Evolutionary conservation across 1,284 basidiomycete species (phyloP).

Genomic region (Leccinum insolens): DNA sequence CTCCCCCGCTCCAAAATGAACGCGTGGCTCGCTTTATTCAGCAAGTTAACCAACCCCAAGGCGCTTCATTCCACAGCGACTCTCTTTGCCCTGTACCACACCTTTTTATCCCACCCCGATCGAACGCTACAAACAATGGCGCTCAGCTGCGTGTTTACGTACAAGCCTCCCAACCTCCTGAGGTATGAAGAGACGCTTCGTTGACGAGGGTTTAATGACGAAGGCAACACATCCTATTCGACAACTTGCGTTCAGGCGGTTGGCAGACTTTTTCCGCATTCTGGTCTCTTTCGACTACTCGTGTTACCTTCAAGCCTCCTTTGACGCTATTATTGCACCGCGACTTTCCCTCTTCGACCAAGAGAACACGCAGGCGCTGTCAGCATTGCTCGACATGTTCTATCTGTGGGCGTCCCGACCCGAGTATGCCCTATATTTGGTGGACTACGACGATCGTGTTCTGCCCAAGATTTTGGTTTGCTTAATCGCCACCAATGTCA

Average conservation of each 20-base stretch:
- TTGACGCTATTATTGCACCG: constrained; percentile 79
- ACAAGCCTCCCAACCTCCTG: constrained; percentile 73
- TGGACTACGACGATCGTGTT: constrained; percentile 69
- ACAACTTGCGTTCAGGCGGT: constrained; percentile 83
- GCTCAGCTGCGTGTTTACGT: constrained; percentile 82
- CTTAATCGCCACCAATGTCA: constrained; percentile 83
- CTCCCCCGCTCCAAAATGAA: constrained; percentile 61
- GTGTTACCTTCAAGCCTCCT: constrained; percentile 71
- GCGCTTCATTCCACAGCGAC: constrained; percentile 74
- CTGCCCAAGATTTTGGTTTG: constrained; percentile 84
- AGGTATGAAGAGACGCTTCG: constrained; percentile 72
- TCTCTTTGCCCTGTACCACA: constrained; percentile 70
- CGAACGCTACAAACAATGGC: constrained; percentile 77
- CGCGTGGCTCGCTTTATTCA: constrained; percentile 84
- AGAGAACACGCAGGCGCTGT: constrained; percentile 94
- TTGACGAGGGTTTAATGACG: constrained; percentile 37
- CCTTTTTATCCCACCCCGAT: constrained; percentile 88
- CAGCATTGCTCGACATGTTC: constrained; percentile 88
- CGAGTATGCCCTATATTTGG: constrained; percentile 65
- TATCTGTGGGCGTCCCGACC: constrained; percentile 73
- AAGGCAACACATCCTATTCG: constrained; percentile 68
- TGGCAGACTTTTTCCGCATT: constrained; percentile 86
- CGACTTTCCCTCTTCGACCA: constrained; percentile 74
- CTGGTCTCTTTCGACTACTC: constrained; percentile 76
- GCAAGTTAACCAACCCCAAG: constrained; percentile 91